phyloP scores from a whole-genome alignment of 805 yeast species.

The Wickerhamiella kurtzmanii region DNA sequence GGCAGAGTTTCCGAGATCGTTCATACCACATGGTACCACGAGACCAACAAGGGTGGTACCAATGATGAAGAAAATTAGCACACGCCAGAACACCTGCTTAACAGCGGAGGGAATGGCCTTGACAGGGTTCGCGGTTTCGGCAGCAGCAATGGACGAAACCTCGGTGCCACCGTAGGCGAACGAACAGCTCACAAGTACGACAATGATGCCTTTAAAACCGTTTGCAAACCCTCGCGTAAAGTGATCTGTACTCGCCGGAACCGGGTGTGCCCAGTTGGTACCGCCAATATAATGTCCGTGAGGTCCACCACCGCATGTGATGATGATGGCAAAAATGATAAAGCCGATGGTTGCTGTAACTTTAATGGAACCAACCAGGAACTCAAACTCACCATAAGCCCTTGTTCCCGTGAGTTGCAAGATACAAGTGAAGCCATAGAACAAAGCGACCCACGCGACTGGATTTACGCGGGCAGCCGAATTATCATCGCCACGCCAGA shows the following conservation, averaged over 20 bases:
- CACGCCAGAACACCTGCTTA: constrained; percentile 55
- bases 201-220: constrained; percentile 49
- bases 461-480: constrained; percentile 32
- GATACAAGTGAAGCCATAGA: constrained; percentile 36
- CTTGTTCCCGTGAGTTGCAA: constrained; percentile 44
- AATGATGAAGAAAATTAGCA: constrained; percentile 46
- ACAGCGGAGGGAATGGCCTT: constrained; percentile 58
- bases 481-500: constrained; percentile 33
- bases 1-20: constrained; percentile 33
- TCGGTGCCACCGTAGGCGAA: constrained; percentile 59
- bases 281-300: constrained; percentile 43
- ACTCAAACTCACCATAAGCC: constrained; percentile 59
- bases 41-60: constrained; percentile 53
- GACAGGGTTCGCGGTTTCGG: constrained; percentile 60
- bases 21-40: constrained; percentile 50
- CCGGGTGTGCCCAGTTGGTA: constrained; percentile 46
- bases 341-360: constrained; percentile 46
- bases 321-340: constrained; percentile 41
- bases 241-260: constrained; percentile 24
- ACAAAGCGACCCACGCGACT: constrained; percentile 46
- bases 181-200: constrained; percentile 44
- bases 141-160: constrained; percentile 56
- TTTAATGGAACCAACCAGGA: constrained; percentile 44
- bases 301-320: constrained; percentile 52
- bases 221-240: constrained; percentile 32